Evolutionary conservation across 2,329 filamentous ascomycete species (phyloP).

Genomic region (Chalaropsis thielavioides): DNA sequence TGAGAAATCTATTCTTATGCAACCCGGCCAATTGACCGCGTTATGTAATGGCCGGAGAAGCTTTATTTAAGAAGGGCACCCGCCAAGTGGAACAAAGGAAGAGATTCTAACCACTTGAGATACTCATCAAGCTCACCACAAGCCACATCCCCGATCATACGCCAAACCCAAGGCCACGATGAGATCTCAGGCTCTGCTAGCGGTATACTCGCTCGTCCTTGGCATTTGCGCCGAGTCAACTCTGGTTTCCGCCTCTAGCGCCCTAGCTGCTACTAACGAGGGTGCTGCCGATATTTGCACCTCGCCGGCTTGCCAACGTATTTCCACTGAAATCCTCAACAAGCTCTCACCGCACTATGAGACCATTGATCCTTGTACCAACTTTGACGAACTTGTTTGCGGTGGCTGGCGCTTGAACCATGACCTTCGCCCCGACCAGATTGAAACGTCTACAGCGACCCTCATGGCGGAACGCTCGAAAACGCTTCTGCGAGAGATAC

Average conservation of each 20-base stretch:
- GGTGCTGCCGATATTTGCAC: slow-evolving; percentile 15
- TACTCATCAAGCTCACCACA: too few relatives aligned
- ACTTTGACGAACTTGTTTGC: slow-evolving; percentile 55
- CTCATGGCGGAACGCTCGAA: slow-evolving; percentile 49
- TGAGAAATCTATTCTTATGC: background rate
- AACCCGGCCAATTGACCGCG: background rate
- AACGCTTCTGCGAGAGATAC: slow-evolving; percentile 44
- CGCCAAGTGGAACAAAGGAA: background rate
- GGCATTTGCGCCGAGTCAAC: background rate
- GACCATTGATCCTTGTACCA: slow-evolving; percentile 49
- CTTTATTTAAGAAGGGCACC: background rate
- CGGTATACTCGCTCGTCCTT: background rate
- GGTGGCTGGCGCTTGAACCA: slow-evolving; percentile 50
- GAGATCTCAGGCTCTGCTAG: background rate
- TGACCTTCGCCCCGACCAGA: slow-evolving; percentile 50
- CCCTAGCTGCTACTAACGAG: background rate
- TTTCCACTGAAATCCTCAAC: slow-evolving; percentile 24
- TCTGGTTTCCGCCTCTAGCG: background rate
- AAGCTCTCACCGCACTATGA: slow-evolving; percentile 34
- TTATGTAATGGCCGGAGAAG: too few relatives aligned
- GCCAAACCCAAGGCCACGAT: background rate
- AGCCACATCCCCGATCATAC: too few relatives aligned
- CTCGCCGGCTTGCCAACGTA: slow-evolving; percentile 23
- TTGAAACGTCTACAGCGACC: slow-evolving; percentile 43
- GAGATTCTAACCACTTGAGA: background rate